phyloP scores from a whole-genome alignment of 805 yeast species.

The Diddensiella transvaalensis region DNA sequence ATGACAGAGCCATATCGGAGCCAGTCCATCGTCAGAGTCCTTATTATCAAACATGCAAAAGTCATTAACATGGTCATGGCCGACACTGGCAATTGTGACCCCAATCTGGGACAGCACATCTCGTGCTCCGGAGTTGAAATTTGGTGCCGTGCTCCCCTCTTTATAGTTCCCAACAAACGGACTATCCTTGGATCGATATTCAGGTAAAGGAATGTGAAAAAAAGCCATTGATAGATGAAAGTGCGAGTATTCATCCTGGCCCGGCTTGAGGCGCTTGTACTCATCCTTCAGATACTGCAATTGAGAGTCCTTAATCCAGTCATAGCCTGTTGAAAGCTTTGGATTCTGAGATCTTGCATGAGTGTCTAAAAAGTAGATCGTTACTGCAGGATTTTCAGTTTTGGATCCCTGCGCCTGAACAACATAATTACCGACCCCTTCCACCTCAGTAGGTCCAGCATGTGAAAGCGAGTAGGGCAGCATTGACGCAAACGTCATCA shows the following conservation, averaged over 20 bases:
- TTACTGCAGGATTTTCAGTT: slow-evolving; percentile 41
- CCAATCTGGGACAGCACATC: slow-evolving; percentile 58
- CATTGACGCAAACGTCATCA: slow-evolving; percentile 52
- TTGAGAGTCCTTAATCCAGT: slow-evolving; percentile 74
- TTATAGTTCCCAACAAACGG: slow-evolving; percentile 57
- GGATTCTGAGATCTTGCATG: slow-evolving; percentile 69
- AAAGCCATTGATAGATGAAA: slow-evolving; percentile 76
- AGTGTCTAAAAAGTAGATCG: slow-evolving; percentile 77
- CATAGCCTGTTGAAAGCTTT: slow-evolving; percentile 59
- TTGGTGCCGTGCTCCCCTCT: slow-evolving; percentile 81
- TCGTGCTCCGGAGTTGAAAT: slow-evolving; percentile 63
- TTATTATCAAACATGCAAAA: slow-evolving; percentile 63
- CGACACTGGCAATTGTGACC: slow-evolving; percentile 72
- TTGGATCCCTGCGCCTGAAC: slow-evolving; percentile 47
- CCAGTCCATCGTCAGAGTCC: slow-evolving; percentile 24
- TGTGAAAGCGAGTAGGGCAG: slow-evolving; percentile 68
- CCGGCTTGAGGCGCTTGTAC: slow-evolving; percentile 31
- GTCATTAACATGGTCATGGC: slow-evolving; percentile 96
- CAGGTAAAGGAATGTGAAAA: slow-evolving; percentile 92
- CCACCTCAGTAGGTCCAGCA: slow-evolving; percentile 61
- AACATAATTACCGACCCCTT: slow-evolving; percentile 82
- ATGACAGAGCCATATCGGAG: slow-evolving; percentile 75
- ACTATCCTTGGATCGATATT: slow-evolving; percentile 50
- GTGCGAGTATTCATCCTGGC: slow-evolving; percentile 36
- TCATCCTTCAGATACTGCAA: slow-evolving; percentile 50